Evolutionary conservation across 768 basidiomycete species (phyloP).

Genomic region (Hericium coralloides): DNA sequence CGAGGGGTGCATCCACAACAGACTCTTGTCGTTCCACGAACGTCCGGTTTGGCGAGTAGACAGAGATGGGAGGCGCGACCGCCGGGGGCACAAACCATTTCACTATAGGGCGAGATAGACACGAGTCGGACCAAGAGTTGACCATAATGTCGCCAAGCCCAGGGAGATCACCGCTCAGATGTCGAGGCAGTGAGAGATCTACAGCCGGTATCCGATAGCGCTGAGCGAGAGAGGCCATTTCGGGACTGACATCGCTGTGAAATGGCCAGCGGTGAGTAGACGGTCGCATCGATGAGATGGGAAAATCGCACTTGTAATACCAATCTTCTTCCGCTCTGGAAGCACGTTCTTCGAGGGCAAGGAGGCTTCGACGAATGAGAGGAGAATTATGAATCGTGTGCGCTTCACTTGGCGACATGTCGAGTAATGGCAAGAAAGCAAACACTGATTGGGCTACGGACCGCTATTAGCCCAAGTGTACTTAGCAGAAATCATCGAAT

Average conservation of each 20-base stretch:
- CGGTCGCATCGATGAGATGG: too few relatives aligned
- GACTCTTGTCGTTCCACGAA: conserved; percentile 66
- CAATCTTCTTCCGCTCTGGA: conserved; percentile 30
- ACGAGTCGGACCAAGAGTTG: conserved; percentile 63
- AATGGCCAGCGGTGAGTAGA: too few relatives aligned
- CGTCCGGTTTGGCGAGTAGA: conserved; percentile 66
- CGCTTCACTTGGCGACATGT: conserved; percentile 53
- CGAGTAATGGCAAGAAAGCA: conserved; percentile 69
- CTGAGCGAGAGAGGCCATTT: too few relatives aligned
- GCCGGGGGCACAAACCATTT: conserved; percentile 83
- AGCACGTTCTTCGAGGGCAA: conserved; percentile 37
- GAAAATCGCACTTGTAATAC: conserved; percentile 20
- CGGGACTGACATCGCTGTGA: too few relatives aligned
- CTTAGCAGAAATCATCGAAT: not conserved
- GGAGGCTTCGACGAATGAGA: conserved; percentile 46
- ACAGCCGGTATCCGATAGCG: too few relatives aligned
- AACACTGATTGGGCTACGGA: conserved; percentile 45
- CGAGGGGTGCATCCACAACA: conserved; percentile 57
- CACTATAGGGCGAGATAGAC: conserved; percentile 68
- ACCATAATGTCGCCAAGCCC: conserved; percentile 37
- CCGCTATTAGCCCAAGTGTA: conserved; percentile 9
- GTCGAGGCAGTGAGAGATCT: too few relatives aligned
- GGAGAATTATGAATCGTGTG: conserved; percentile 53
- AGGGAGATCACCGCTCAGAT: too few relatives aligned
- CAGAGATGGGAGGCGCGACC: conserved; percentile 74